Evolutionary conservation across 2,329 filamentous ascomycete species (phyloP), one percentile per base, ranked within the genome.

Genomic region (Delphinella strobiligena): DNA sequence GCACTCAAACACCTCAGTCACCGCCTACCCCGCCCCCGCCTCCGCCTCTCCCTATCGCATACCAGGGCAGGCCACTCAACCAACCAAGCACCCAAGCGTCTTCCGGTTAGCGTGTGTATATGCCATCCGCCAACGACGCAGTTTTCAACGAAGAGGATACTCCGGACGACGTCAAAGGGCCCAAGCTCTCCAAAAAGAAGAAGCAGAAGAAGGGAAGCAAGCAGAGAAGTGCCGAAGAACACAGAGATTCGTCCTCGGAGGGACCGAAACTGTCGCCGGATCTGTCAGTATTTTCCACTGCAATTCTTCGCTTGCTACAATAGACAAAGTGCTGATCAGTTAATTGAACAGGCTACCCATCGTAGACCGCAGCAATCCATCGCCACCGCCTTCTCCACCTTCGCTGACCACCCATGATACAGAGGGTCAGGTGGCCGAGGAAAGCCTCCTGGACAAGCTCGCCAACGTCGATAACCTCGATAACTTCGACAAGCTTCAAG

Each of bases 121-220:
- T 47, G 45, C 45, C 45, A 39, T 43, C 42, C 19, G 44, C 38
- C 45, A 43, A 41, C 31, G 45, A 47, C 45, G 39, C 44, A 37
- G 40, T 37, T 32, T 38, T 43, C 19, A 39, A 40, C 31, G 39
- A 41, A 36, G 45, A 47, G 37, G 39, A 47, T 19, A 37, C 40
- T 22, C 42, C 37, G 27, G 42, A 47, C 19, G 43, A 43, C 36
- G 33, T 40, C 27, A 42, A 41, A 31, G 36, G 31, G 11, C 36
- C 24, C 27, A 40, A 41, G 29, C 32, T 24, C 16, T 36, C 30
- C 10, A 44, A 44, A 12, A 44, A 44, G 38, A 38, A 45, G 36
- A 44, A 45, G 37, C 44, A 45, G 37, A 47, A 45, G 36, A 43
- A 38, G 41, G 33, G 22, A 27, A 40, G 31, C 43, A 47, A 38